Evolutionary conservation across 2,329 filamentous ascomycete genomes (phyloP), one percentile per base, ranked within the genome.

Genomic region (Coleophoma eucalyptorum): DNA sequence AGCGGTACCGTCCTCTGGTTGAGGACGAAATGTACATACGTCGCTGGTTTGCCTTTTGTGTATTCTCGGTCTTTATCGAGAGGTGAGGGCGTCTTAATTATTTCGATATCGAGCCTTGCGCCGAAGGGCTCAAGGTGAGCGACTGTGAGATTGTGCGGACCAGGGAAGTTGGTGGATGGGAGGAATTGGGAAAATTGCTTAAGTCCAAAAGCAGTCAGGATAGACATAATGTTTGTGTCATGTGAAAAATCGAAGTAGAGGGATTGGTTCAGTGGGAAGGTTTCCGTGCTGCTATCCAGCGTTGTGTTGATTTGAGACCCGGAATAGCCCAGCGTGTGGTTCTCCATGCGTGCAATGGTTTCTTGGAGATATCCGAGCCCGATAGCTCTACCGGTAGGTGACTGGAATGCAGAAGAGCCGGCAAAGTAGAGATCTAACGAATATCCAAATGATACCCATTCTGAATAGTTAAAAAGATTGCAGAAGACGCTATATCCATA

Each of bases 221-320:
- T 79, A 21, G 79, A 78, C 58, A 85, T 74, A 53, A 89, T 88
- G 63, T 87, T 89, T 32, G 84, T 86, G 67, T 92, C 88, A 66
- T 92, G 88, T 15, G 80, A 84, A 65, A 91, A 91, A 71, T 91
- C 88, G 46, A 91, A 79, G 66, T 90, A 90, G 15, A 92, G 73
- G 19, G 73, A 78, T 64, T 92, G 89, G 62, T 90, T 80, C 4
- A 88, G 69, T 0, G 88, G 88, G 65, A 92, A 92, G 0, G 87
- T 91, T 34, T 72, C 72, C 0, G 76, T 76, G 66, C 78, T 88
- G 62, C 76, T 80, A 69, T 89, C 85, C 31, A 89, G 77, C 0
- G 86, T 89, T n/a, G 79, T 74, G 63, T 90, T 89, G 69, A 83
- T 80, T 58, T 83, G 78, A 1, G 78, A 81, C 21, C 74, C 74